These are phyloP conservation scores for Penicillium sp. DNA, from an alignment of 2,329 filamentous ascomycete species.

Conservation along the genomic window DNA sequence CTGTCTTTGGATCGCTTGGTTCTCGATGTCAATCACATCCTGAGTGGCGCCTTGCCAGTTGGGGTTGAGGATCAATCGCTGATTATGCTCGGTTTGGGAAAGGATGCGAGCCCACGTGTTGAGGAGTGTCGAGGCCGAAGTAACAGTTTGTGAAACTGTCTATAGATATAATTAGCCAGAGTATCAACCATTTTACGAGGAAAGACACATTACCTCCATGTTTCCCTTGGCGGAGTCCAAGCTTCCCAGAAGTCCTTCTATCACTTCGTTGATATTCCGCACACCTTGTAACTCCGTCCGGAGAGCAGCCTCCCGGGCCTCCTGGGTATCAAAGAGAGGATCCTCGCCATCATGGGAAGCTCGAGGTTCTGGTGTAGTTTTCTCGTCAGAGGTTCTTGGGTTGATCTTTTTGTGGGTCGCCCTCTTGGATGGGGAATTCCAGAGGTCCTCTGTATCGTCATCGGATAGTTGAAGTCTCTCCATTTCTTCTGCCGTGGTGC, in stretches of 20 bases:
- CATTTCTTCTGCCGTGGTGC: constrained; percentile 41
- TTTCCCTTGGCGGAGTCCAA: constrained; percentile 42
- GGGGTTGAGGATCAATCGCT: constrained; percentile 78
- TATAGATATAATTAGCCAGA: constrained; percentile 25
- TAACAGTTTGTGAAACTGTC: constrained; percentile 78
- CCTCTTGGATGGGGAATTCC: constrained; percentile 48
- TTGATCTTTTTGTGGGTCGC: constrained; percentile 26
- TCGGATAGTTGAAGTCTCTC: constrained; percentile 47
- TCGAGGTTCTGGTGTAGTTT: constrained; percentile 22
- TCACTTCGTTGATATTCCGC: constrained; percentile 74
- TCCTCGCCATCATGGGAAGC: constrained; percentile 39
- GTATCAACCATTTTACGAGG: not conserved
- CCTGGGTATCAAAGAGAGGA: constrained; percentile 53
- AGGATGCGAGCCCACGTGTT: constrained; percentile 95
- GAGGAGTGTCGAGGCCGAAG: constrained; percentile 76
- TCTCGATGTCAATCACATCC: constrained; percentile 78
- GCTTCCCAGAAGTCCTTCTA: constrained; percentile 52
- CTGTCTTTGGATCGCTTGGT: constrained; percentile 63
- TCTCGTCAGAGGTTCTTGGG: constrained; percentile 31
- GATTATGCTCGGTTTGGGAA: constrained; percentile 94
- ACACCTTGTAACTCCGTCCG: constrained; percentile 73
- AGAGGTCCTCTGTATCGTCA: constrained; percentile 49
- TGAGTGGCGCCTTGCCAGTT: constrained; percentile 81
- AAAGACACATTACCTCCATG: constrained; percentile 36
- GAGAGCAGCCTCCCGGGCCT: constrained; percentile 64